Evolutionary conservation across 768 basidiomycete genomes (phyloP).

Genomic region (Naganishia vishniacii): DNA sequence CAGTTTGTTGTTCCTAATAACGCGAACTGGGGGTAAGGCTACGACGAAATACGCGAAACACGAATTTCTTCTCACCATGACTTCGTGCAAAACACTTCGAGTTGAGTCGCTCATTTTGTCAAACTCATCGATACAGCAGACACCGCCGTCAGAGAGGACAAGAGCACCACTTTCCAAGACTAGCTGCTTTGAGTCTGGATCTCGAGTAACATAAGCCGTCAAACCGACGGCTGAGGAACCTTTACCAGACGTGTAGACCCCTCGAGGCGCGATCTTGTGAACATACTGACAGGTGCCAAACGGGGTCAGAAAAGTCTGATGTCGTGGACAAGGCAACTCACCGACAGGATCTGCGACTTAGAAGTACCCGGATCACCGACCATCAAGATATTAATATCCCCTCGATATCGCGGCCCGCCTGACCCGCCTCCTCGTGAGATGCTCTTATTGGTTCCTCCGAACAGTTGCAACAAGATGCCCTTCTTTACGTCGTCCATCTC

Average conservation of each 20-base stretch:
- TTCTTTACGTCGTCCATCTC: conserved; percentile 99
- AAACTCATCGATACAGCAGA: conserved; percentile 98
- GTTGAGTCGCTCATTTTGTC: conserved; percentile 56
- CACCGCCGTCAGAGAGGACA: conserved; percentile 89
- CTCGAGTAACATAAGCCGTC: conserved; percentile 95
- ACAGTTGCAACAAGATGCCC: conserved; percentile 88
- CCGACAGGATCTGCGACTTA: conserved; percentile 92
- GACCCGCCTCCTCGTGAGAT: conserved; percentile 87
- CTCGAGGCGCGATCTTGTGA: conserved; percentile 95
- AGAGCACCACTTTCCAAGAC: conserved; percentile 95
- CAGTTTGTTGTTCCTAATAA: conserved; percentile 91
- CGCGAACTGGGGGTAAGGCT: background rate
- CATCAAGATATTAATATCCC: conserved; percentile 93
- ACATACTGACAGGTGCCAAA: conserved; percentile 73
- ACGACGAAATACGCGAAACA: background rate
- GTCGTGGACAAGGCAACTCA: conserved; percentile 44
- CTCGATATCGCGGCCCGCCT: conserved; percentile 91
- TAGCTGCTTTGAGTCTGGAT: conserved; percentile 95
- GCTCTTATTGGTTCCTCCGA: conserved; percentile 96
- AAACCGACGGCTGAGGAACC: conserved; percentile 97
- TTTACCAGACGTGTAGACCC: conserved; percentile 95
- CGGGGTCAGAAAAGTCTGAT: background rate
- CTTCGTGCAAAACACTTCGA: conserved; percentile 54
- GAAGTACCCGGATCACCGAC: conserved; percentile 99
- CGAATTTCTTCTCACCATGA: conserved; percentile 47